Conservation (phyloP, 2,329 filamentous ascomycete species). For the Monosporascus sp. region DNA sequence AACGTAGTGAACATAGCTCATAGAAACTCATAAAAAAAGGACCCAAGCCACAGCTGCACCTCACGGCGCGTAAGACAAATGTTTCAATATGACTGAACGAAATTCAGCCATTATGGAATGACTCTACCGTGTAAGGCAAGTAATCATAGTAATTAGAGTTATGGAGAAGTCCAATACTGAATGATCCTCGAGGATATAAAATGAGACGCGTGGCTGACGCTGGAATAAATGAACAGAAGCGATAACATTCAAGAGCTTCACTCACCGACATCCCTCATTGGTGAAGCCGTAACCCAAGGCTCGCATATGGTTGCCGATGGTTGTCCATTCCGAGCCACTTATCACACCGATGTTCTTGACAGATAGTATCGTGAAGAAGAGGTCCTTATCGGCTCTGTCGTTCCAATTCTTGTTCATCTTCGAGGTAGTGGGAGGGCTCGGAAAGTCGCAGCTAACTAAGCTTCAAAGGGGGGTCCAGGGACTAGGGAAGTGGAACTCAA, state of each 20-base stretch:
- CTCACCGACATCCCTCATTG: constrained; percentile 60
- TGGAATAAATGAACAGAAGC: constrained; percentile 1
- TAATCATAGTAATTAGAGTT: neutral
- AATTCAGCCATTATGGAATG: no score
- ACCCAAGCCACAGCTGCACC: neutral
- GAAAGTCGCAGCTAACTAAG: constrained; percentile 1
- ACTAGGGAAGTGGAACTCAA: constrained; percentile 14
- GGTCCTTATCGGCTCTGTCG: constrained; percentile 56
- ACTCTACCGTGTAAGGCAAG: no score
- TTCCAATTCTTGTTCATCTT: constrained; percentile 58
- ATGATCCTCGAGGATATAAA: neutral
- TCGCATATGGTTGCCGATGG: constrained; percentile 58
- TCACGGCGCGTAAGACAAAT: no score
- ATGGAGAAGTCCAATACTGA: neutral
- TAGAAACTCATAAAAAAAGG: neutral
- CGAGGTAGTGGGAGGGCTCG: constrained; percentile 5
- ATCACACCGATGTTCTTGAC: constrained; percentile 61
- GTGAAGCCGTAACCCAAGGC: constrained; percentile 57
- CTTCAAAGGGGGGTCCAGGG: constrained; percentile 9
- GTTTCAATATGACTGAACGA: no score
- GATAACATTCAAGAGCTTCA: constrained; percentile 13
- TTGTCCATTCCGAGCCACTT: constrained; percentile 58
- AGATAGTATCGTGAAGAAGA: constrained; percentile 59
- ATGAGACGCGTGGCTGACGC: neutral
- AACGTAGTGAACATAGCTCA: neutral